phyloP scores from a whole-genome alignment of 805 yeast genomes.

The Nakazawaea anatomiae region DNA sequence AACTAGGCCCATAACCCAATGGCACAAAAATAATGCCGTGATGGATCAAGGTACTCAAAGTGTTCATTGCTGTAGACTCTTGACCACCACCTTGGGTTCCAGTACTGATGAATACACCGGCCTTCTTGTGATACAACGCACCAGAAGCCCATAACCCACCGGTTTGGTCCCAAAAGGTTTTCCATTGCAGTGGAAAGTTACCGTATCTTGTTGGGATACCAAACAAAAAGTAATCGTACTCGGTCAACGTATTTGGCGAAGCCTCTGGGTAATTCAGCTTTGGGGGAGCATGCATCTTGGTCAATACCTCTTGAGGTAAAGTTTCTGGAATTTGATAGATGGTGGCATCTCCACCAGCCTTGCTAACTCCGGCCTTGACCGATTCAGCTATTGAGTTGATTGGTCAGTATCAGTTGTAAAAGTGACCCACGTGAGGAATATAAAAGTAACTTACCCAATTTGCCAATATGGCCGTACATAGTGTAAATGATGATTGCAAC shows the following conservation, averaged over 20 bases:
- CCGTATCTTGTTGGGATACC: constrained; percentile 84
- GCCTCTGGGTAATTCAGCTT: constrained; percentile 56
- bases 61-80: constrained; percentile 59
- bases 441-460: constrained; percentile 22
- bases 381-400: constrained; percentile 43
- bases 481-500: constrained; percentile 56
- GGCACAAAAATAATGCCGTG: constrained; percentile 79
- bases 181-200: constrained; percentile 68
- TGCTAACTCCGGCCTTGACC: constrained; percentile 62
- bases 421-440: neutral
- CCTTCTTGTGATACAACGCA: constrained; percentile 64
- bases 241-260: constrained; percentile 44
- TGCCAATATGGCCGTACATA: constrained; percentile 70
- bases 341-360: constrained; percentile 65
- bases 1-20: constrained; percentile 60
- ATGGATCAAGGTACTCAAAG: constrained; percentile 57
- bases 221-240: constrained; percentile 69
- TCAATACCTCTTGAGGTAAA: constrained; percentile 53
- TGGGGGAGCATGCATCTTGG: constrained; percentile 59
- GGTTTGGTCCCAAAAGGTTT: constrained; percentile 68
- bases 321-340: constrained; percentile 82
- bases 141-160: constrained; percentile 76
- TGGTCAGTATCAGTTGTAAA: neutral
- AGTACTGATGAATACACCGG: constrained; percentile 66
- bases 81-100: constrained; percentile 74